Percentiles rank a stretch among this genome's conserved stretches.
phyloP scores from a whole-genome alignment of 176 grass and related monocot species.

The Carex cristatella region DNA sequence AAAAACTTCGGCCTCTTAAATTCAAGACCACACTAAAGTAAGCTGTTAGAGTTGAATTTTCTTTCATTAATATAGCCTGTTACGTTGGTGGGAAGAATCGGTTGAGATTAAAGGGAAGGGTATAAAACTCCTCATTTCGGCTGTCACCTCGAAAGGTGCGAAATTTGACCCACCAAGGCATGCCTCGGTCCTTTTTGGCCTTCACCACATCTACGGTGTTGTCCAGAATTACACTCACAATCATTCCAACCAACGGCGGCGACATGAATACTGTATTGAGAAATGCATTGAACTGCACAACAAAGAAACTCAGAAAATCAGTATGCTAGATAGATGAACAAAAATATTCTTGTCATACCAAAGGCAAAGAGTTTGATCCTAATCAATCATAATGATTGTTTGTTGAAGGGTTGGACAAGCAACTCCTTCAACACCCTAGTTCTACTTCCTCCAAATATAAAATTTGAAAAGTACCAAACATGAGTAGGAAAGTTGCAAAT shows the following conservation, averaged over 20 bases:
- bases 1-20: constrained; percentile 9
- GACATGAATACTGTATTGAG: constrained; percentile 51
- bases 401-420: neutral
- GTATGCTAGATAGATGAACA: neutral
- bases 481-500: neutral
- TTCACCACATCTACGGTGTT: constrained; percentile 57
- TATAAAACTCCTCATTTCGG: constrained; percentile 66
- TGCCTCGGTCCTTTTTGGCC: constrained; percentile 41
- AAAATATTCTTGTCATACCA: neutral
- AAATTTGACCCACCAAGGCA: constrained; percentile 76
- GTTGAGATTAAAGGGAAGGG: constrained; percentile 64
- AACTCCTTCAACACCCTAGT: neutral
- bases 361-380: neutral
- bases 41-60: neutral
- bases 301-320: neutral
- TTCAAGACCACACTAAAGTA: neutral
- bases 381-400: neutral
- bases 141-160: constrained; percentile 52
- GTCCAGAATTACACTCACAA: constrained; percentile 47
- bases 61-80: neutral
- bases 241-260: constrained; percentile 39
- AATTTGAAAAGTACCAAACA: neutral
- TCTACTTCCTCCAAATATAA: neutral
- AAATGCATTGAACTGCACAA: constrained; percentile 49
- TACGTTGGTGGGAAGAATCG: constrained; percentile 64